Percentiles rank a stretch among this genome's conserved stretches.
Conservation (phyloP, 2,329 filamentous ascomycete genomes). For the Pseudopyricularia cyperi region DNA sequence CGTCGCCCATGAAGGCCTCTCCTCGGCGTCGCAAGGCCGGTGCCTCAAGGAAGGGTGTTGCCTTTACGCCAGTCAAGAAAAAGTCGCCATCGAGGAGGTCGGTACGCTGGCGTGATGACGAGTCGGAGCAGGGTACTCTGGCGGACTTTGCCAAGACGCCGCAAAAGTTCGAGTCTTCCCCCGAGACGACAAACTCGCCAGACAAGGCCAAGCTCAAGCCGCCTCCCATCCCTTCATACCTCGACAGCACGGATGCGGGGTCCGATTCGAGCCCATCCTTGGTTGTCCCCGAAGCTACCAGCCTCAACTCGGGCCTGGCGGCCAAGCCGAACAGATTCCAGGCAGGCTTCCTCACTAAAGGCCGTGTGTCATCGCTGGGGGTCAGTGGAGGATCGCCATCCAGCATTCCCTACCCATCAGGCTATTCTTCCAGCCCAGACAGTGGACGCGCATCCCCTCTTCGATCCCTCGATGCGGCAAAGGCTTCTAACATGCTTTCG, state of each 20-base stretch:
- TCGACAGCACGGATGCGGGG: constrained; percentile 26
- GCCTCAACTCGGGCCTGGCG: constrained; percentile 5
- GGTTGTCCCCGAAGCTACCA: constrained; percentile 33
- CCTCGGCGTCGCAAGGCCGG: constrained; percentile 65
- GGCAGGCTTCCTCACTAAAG: constrained; percentile 66
- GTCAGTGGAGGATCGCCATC: background rate
- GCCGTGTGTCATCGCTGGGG: constrained; percentile 23
- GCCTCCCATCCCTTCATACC: constrained; percentile 38
- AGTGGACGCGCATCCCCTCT: constrained; percentile 33
- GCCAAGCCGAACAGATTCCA: constrained; percentile 68
- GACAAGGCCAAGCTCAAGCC: constrained; percentile 23
- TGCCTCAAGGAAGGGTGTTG: constrained; percentile 53
- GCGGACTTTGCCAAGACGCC: constrained; percentile 91
- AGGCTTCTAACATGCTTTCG: constrained; percentile 35
- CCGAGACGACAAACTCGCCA: constrained; percentile 22
- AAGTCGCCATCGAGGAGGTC: constrained; percentile 54
- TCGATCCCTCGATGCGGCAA: constrained; percentile 34
- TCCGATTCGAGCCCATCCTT: constrained; percentile 45
- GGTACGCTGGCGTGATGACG: constrained; percentile 89
- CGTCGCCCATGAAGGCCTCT: constrained; percentile 61
- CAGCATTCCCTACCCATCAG: background rate
- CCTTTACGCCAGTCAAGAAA: constrained; percentile 73
- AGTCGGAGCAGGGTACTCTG: constrained; percentile 65
- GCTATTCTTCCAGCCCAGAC: constrained; percentile 31
- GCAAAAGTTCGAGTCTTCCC: constrained; percentile 35